A percentile compares a stretch with the other conserved stretches of the same genome.
These are phyloP conservation scores for Trebouxia sp. DNA, from an alignment of 139 green algal genomes.

Conservation along the genomic window DNA sequence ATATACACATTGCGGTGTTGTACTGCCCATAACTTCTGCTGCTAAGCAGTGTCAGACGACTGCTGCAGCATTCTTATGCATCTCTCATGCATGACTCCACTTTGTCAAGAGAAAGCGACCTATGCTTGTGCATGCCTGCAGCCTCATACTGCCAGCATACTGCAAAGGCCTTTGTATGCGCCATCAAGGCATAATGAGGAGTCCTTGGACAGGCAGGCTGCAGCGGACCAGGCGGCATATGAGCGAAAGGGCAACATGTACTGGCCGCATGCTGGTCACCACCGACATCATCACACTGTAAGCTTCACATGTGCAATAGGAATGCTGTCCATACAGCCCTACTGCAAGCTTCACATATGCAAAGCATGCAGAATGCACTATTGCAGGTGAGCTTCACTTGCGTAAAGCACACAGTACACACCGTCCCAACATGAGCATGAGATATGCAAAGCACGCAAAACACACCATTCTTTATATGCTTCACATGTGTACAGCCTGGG, in stretches of 20 bases:
- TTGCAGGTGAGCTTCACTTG: too few species aligned
- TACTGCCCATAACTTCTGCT: too few species aligned
- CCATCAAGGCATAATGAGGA: conserved; percentile 6
- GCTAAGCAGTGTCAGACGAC: background rate
- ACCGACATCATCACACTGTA: background rate
- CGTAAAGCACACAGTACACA: too few species aligned
- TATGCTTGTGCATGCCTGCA: background rate
- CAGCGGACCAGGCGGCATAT: background rate
- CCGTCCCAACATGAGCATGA: too few species aligned
- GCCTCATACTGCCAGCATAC: background rate
- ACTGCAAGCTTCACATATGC: too few species aligned
- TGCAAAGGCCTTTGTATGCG: conserved; percentile 8
- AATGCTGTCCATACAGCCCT: too few species aligned
- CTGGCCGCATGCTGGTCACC: conserved; percentile 9
- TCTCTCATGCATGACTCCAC: background rate
- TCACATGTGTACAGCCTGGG: too few species aligned
- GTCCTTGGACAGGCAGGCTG: conserved; percentile 6
- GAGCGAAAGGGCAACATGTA: conserved; percentile 9
- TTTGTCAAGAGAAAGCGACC: too few species aligned
- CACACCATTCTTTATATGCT: too few species aligned
- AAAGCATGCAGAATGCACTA: too few species aligned
- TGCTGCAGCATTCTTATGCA: background rate
- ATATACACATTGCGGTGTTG: background rate
- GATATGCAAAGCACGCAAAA: too few species aligned
- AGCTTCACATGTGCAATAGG: background rate